Evolutionary conservation across 257 asterid species (phyloP).

Genomic region (Rauvolfia tetraphylla): DNA sequence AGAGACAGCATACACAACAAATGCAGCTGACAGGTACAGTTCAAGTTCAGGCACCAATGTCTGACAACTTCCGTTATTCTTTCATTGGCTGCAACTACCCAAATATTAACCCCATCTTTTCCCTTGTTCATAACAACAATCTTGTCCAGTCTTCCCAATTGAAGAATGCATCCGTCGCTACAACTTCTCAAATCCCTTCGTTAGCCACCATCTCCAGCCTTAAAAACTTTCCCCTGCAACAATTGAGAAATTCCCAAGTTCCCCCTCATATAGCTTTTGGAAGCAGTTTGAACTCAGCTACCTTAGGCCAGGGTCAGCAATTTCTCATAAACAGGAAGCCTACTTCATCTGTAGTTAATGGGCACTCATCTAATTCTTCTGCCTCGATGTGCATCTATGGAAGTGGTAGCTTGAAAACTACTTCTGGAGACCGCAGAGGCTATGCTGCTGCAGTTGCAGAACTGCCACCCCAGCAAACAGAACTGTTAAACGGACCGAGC

Average conservation of each 20-base stretch:
- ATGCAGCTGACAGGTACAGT: constrained; percentile 26
- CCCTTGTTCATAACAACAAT: constrained; percentile 18
- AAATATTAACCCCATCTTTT: constrained; percentile 8
- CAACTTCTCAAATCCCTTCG: constrained; percentile 16
- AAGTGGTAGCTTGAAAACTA: constrained; percentile 15
- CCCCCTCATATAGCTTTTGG: constrained; percentile 33
- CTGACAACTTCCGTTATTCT: constrained; percentile 21
- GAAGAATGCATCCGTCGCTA: constrained; percentile 24
- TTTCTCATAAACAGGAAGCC: constrained; percentile 16
- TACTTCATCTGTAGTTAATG: neutral
- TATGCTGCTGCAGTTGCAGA: constrained; percentile 16
- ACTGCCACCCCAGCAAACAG: constrained; percentile 18
- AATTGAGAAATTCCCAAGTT: constrained; percentile 30
- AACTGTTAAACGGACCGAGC: constrained; percentile 24
- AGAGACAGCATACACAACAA: constrained; percentile 36
- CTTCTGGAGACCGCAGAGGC: constrained; percentile 10
- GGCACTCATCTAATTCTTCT: neutral
- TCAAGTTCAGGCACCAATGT: constrained; percentile 20
- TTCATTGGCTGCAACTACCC: constrained; percentile 13
- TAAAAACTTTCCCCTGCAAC: constrained; percentile 21
- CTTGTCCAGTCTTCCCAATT: constrained; percentile 20
- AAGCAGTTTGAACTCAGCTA: constrained; percentile 15
- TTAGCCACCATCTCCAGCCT: constrained; percentile 16
- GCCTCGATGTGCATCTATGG: neutral
- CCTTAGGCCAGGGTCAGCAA: constrained; percentile 30